phyloP scores from a whole-genome alignment of 2,329 filamentous ascomycete species.

The Cladosporium phlei region DNA sequence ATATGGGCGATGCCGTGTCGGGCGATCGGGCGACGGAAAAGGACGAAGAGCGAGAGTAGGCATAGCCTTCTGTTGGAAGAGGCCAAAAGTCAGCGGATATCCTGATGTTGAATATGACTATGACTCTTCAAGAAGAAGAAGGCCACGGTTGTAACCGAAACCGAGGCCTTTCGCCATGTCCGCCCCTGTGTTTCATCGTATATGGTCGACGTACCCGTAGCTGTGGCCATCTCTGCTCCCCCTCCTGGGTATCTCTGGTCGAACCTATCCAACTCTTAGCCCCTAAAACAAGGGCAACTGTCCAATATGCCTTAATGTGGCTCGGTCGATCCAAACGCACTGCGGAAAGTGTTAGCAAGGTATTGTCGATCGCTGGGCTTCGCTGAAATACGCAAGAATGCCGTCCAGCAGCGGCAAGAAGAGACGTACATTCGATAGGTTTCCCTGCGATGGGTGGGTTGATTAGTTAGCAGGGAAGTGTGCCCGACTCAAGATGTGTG shows the following conservation, averaged over 20 bases:
- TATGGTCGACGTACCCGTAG: constrained; percentile 18
- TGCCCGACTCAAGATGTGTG: constrained; percentile 10
- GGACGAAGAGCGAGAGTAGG: constrained; percentile 24
- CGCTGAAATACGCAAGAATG: background rate
- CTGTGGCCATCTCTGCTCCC: constrained; percentile 22
- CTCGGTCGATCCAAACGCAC: constrained; percentile 8
- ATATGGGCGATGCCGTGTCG: constrained; percentile 75
- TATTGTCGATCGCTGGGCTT: background rate
- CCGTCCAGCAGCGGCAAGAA: background rate
- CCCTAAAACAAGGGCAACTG: background rate
- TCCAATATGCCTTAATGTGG: constrained; percentile 7
- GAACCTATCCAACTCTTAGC: constrained; percentile 8
- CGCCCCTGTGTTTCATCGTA: background rate
- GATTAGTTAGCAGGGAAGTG: constrained; percentile 3
- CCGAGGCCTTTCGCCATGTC: background rate
- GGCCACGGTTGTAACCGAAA: background rate
- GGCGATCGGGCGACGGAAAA: constrained; percentile 27
- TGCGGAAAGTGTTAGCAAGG: constrained; percentile 8
- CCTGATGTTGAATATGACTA: background rate
- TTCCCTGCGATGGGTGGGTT: constrained; percentile 1
- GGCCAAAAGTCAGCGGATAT: constrained; percentile 13
- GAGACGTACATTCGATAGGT: background rate
- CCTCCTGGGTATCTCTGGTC: constrained; percentile 3
- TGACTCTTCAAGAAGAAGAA: background rate
- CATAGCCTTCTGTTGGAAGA: constrained; percentile 16